Percentiles rank a stretch among this genome's conserved stretches.
Evolutionary conservation across 2,329 filamentous ascomycete genomes (phyloP).

Genomic region (Raffaelea deltoideospora): DNA sequence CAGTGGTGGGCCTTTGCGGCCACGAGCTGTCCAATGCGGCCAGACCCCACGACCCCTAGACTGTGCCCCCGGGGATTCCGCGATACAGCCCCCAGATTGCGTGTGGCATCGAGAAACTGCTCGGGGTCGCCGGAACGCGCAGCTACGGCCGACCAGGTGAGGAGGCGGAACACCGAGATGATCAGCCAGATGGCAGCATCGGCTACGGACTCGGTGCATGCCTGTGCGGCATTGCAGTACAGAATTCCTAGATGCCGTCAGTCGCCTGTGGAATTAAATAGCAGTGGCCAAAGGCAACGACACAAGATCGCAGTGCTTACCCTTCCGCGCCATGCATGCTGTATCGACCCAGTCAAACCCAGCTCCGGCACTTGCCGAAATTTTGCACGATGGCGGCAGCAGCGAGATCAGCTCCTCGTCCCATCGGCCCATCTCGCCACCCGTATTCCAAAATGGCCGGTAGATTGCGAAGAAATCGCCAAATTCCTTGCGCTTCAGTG

Average conservation of each 20-base stretch:
- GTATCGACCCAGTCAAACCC: slow-evolving; percentile 46
- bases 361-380: slow-evolving; percentile 46
- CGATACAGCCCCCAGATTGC: slow-evolving; percentile 12
- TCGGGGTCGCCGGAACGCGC: slow-evolving; percentile 24
- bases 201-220: slow-evolving; percentile 26
- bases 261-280: too few relatives aligned
- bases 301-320: slow-evolving; percentile 19
- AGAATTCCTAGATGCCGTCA: slow-evolving; percentile 16
- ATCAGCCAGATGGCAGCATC: slow-evolving; percentile 27
- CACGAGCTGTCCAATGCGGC: slow-evolving; percentile 34
- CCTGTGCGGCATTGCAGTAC: slow-evolving; percentile 27
- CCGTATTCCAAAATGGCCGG: slow-evolving; percentile 7
- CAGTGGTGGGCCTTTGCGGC: slow-evolving; percentile 35
- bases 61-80: slow-evolving; percentile 31
- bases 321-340: not conserved
- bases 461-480: slow-evolving; percentile 4
- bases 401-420: slow-evolving; percentile 7
- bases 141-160: slow-evolving; percentile 29
- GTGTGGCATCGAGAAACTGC: not conserved
- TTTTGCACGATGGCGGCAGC: slow-evolving; percentile 34
- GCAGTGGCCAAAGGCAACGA: too few relatives aligned
- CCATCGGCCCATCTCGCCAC: slow-evolving; percentile 10
- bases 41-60: slow-evolving; percentile 44
- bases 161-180: slow-evolving; percentile 32
- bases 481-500: not conserved